phyloP scores from a whole-genome alignment of 225 moss, liverwort and hornwort species.

The Ulota crispa region DNA sequence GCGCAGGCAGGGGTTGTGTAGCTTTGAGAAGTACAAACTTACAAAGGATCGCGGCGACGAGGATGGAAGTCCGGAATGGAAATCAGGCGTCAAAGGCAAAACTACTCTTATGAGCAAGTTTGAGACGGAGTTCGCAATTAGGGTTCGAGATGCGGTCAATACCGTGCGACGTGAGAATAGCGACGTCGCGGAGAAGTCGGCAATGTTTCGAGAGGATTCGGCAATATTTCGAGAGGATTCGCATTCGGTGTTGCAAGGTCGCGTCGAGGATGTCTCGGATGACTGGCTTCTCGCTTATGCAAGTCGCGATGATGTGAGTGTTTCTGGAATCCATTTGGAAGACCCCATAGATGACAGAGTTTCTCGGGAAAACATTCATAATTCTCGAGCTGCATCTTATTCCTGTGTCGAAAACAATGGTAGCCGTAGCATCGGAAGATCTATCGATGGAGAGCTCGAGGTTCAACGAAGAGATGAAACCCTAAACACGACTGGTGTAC shows the following conservation, averaged over 20 bases:
- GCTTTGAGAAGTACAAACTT: slow-evolving; percentile 52
- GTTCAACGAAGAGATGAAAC: background rate
- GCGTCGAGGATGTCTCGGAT: slow-evolving; percentile 26
- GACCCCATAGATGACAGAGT: background rate
- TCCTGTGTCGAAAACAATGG: background rate
- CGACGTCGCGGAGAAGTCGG: slow-evolving; percentile 1
- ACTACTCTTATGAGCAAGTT: slow-evolving; percentile 38
- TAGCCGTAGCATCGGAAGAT: background rate
- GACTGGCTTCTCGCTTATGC: slow-evolving; percentile 46
- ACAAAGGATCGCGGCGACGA: background rate
- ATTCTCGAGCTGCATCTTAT: background rate
- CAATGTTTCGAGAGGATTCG: slow-evolving; percentile 27
- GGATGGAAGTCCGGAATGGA: slow-evolving; percentile 28
- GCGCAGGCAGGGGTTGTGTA: slow-evolving; percentile 29
- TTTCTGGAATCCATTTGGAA: background rate
- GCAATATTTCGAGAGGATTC: slow-evolving; percentile 29
- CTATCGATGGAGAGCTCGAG: background rate
- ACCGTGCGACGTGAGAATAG: slow-evolving; percentile 3
- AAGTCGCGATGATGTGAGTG: background rate
- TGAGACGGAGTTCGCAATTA: slow-evolving; percentile 50
- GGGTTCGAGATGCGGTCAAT: slow-evolving; percentile 42
- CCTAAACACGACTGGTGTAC: background rate
- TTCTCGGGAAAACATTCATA: background rate
- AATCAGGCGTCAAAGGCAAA: slow-evolving; percentile 40
- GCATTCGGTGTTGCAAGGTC: slow-evolving; percentile 22